Evolutionary conservation across 1,284 basidiomycete genomes (phyloP), one percentile per base, ranked within the genome.

Genomic region (Fomitopsis palustris): DNA sequence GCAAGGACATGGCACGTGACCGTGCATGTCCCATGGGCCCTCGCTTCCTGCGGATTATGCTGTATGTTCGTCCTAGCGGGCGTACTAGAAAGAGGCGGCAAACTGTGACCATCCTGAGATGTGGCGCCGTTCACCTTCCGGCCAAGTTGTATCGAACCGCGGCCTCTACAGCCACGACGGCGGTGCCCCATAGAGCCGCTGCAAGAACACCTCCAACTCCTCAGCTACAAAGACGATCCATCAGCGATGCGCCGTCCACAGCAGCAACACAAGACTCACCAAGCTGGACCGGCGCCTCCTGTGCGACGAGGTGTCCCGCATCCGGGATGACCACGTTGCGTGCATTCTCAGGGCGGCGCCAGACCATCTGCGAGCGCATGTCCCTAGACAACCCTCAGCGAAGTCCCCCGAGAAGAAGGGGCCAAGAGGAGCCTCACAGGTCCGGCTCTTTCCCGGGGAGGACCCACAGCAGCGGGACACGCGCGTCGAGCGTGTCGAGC

Each of bases 261-360:
- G 16, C 9, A 37, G n/a, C 10, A 17, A 53, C 25, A 16, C 31
- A 12, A 14, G 51, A 60, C 64, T 33, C 53, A 72, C 72, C 70
- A 4, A 71, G 42, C 14, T 66, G 65, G 12, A 25, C 27, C 1
- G 70, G 72, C 8, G 58, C 58, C 56, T 73, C 70, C 27, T 73
- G 72, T 14, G 67, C 58, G 19, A 72, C 68, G 62, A 90, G 70
- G 77, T 90, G 88, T 0, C 85, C 83, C 33, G 82, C 79, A 38
- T 69, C 75, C 10, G 71, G 64, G 55, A 90, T 78, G 19, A 79
- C 70, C 1, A 83, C 70, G 67, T 91, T 88, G 12, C 79, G 80
- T 29, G 84, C 68, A 64, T 90, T 88, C 54, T 64, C 74, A 2
- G 81, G 78, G 37, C 88, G 72, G n/a, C 82, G 70, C 85, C 86